phyloP scores from a whole-genome alignment of 768 basidiomycete species.

The Amanita rubescens region DNA sequence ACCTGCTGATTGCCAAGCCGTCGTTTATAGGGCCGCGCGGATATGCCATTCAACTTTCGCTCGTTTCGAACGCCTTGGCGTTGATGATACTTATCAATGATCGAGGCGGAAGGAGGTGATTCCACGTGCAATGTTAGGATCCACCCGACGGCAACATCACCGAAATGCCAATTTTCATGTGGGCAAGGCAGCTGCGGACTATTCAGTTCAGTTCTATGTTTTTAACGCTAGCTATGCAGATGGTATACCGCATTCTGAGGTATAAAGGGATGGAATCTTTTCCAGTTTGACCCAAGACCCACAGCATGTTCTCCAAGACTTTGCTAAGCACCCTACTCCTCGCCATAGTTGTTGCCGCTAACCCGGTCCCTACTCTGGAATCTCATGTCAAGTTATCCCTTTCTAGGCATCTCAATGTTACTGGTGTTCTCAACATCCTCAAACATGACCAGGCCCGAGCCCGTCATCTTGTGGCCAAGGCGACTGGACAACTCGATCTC shows the following conservation, averaged over 20 bases:
- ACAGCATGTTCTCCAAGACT: constrained; percentile 29
- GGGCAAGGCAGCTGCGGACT: neutral
- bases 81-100: neutral
- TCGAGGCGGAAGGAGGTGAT: neutral
- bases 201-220: neutral
- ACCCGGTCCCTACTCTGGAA: constrained; percentile 35
- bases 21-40: too few relatives aligned
- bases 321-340: constrained; percentile 40
- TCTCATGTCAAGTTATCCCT: constrained; percentile 40
- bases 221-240: too few relatives aligned
- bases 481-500: constrained; percentile 14
- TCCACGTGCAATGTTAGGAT: neutral
- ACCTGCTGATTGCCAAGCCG: too few relatives aligned
- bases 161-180: neutral
- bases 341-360: constrained; percentile 38
- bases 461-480: constrained; percentile 32
- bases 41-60: too few relatives aligned
- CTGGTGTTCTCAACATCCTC: constrained; percentile 41
- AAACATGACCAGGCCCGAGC: constrained; percentile 46
- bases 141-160: neutral
- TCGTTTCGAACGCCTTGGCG: neutral
- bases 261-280: neutral
- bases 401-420: constrained; percentile 46
- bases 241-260: neutral
- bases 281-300: neutral